Conservation (phyloP, 2,329 filamentous ascomycete species). For the Seiridium cupressi region DNA sequence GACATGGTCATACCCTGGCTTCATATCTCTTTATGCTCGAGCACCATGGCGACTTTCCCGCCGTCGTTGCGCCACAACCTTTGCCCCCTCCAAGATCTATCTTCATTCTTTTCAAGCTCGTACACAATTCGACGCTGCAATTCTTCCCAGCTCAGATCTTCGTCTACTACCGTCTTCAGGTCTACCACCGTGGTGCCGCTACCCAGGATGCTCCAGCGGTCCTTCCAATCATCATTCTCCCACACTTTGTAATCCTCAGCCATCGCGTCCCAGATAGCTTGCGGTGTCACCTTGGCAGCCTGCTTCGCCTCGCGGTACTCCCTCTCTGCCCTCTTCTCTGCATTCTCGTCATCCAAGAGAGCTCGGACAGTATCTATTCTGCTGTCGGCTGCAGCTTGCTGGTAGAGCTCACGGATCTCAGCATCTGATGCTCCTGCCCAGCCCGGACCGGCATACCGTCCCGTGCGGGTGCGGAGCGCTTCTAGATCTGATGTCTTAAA, state of each 20-base stretch:
- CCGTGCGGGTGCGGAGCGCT: constrained; percentile 9
- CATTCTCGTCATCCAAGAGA: constrained; percentile 2
- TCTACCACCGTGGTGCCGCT: constrained; percentile 10
- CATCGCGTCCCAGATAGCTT: constrained; percentile 8
- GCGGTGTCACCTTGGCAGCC: constrained; percentile 4
- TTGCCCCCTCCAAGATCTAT: constrained; percentile 10
- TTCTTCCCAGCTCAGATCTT: constrained; percentile 11
- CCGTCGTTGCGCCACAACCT: constrained; percentile 12
- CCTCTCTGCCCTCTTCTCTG: background rate
- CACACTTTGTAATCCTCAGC: constrained; percentile 3
- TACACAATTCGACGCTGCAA: constrained; percentile 11
- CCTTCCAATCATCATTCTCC: constrained; percentile 10
- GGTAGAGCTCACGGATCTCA: constrained; percentile 4
- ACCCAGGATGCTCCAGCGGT: constrained; percentile 10
- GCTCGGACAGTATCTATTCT: constrained; percentile 5
- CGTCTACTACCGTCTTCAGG: constrained; percentile 11
- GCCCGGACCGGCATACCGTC: constrained; percentile 10
- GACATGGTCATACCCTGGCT: too few relatives aligned
- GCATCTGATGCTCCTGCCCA: constrained; percentile 12
- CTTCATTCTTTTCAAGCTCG: constrained; percentile 13
- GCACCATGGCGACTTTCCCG: constrained; percentile 8
- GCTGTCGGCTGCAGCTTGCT: background rate
- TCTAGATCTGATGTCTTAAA: constrained; percentile 11
- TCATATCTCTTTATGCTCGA: background rate
- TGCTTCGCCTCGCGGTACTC: constrained; percentile 11